Base-by-base conservation (phyloP, 1,284 basidiomycete species). In the Ustilago xerochloae region DNA sequence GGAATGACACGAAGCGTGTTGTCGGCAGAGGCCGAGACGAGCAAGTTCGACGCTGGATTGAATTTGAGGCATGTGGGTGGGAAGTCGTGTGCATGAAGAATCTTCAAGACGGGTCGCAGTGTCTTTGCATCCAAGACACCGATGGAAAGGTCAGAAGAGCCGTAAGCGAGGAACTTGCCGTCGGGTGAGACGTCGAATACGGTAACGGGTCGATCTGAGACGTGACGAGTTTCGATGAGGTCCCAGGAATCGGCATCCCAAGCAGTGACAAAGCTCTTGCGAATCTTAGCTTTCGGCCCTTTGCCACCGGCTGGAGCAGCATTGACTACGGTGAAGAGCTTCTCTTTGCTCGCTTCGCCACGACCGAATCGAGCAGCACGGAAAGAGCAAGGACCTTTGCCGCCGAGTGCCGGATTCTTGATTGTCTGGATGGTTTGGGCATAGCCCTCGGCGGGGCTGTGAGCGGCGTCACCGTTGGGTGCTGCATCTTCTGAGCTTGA, bases 41-140 rank as follows among this genome's bases (percentile, higher is more conserved):
- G 88, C n/a, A 95, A 77, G 18, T 87, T 89, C 15, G 91, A 91
- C 5, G 89, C 87, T 0, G 93, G 91, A 82, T 92, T 95, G 87
- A 99, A 98, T 61, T 89, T 89, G 59, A 99, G 86, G 1, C 91
- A 90, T 0, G 96, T 99, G 1, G 93, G 90, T 3, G 97, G 93
- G 84, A 99, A 96, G 71, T 94, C 93, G 85, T 99, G 97, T 0
- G 95, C 92, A 84, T 93, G 92, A 49, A 97, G 87, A 65, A 99
- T 95, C 32, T 91, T 91, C 32, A 93, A 86, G 9, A 95, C 85
- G 0, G 94, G 93, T 48, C 89, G 88, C 33, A 98, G 85, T 1
- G 90, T 93, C 58, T 87, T 87, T 3, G 93, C 88, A 82, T 98
- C 94, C 39, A 98, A 84, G 53, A 98, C 87, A 13, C 93, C 91